These are phyloP conservation scores for Hanseniaspora guilliermondii DNA, from an alignment of 805 yeast species.

Conservation along the genomic window DNA sequence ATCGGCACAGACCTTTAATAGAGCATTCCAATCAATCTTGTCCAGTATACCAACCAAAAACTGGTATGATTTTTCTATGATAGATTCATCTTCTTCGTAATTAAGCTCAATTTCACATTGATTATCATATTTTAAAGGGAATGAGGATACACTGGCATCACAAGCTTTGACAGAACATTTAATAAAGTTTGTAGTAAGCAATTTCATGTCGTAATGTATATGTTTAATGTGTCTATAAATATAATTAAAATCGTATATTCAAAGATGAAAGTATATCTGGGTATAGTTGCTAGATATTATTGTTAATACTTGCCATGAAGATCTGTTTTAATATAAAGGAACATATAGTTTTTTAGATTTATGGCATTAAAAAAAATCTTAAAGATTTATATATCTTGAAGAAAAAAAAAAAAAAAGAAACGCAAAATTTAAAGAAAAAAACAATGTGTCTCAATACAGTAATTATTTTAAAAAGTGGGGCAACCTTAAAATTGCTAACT, in stretches of 20 bases:
- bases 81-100: constrained; percentile 36
- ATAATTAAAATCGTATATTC: not conserved
- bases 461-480: no score
- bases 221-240: not conserved
- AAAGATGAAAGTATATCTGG: no score
- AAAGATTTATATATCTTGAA: not conserved
- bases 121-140: constrained; percentile 57
- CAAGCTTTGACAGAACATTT: constrained; percentile 83
- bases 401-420: not conserved
- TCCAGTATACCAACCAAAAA: constrained; percentile 65
- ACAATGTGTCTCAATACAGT: no score
- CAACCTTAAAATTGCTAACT: no score
- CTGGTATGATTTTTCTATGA: constrained; percentile 66
- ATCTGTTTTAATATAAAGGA: no score
- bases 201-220: constrained; percentile 47
- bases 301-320: no score
- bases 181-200: constrained; percentile 90
- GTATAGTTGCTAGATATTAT: no score
- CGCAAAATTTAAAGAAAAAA: no score
- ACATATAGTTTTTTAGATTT: no score
- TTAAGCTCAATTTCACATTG: constrained; percentile 45
- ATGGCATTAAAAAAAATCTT: no score
- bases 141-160: constrained; percentile 57
- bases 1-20: constrained; percentile 64
- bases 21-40: constrained; percentile 80